A percentile compares a stretch with the other conserved stretches of the same genome.
Conservation (phyloP, 192 early-diverging fungal genomes). For the Tieghemiomyces parasiticus region DNA sequence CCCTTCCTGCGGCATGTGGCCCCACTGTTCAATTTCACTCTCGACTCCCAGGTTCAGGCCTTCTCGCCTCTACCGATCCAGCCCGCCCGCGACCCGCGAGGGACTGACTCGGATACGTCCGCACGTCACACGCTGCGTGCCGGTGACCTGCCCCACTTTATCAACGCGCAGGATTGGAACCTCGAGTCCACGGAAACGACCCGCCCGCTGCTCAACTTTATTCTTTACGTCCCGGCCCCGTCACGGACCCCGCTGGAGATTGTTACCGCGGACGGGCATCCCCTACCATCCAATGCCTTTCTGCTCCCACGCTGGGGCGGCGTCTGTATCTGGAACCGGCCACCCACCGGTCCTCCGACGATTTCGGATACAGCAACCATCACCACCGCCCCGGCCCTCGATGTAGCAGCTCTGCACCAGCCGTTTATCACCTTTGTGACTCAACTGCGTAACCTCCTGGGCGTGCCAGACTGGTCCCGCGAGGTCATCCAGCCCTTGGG, state of each 20-base stretch:
- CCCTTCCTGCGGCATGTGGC: constrained; percentile 60
- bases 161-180: constrained; percentile 96
- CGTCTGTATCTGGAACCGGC: constrained; percentile 49
- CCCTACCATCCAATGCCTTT: constrained; percentile 52
- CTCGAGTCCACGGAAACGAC: constrained; percentile 72
- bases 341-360: constrained; percentile 8
- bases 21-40: constrained; percentile 52
- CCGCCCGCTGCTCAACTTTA: constrained; percentile 74
- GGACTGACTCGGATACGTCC: constrained; percentile 17
- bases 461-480: constrained; percentile 56
- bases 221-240: constrained; percentile 68
- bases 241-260: constrained; percentile 56
- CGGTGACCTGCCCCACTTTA: constrained; percentile 70
- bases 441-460: constrained; percentile 73
- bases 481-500: too few relatives aligned
- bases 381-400: too few relatives aligned
- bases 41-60: constrained; percentile 76
- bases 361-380: too few relatives aligned
- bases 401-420: constrained; percentile 48
- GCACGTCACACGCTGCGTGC: constrained; percentile 40
- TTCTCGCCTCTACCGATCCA: constrained; percentile 60
- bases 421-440: constrained; percentile 65
- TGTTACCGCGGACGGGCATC: constrained; percentile 31
- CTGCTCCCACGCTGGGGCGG: constrained; percentile 94
- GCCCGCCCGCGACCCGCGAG: constrained; percentile 30